phyloP scores from a whole-genome alignment of 2,329 filamentous ascomycete genomes.

The Sporothrix pseudoabietina region DNA sequence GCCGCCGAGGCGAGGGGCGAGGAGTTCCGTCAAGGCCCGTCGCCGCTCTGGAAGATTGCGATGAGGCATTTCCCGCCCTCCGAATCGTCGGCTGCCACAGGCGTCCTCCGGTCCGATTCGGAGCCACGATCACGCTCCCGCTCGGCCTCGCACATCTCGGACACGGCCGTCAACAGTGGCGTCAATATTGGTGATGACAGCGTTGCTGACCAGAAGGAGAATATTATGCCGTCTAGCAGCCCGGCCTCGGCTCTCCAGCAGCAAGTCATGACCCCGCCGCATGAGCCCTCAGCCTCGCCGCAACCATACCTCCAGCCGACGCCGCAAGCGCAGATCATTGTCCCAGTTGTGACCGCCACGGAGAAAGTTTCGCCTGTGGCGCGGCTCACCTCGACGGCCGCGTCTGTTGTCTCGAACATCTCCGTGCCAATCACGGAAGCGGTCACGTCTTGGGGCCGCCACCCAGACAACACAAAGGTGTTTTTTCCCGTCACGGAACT shows the following conservation, averaged over 20 bases:
- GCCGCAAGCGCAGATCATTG: constrained; percentile 29
- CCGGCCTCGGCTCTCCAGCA: neutral
- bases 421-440: constrained; percentile 67
- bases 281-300: neutral
- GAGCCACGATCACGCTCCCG: constrained; percentile 23
- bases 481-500: constrained; percentile 65
- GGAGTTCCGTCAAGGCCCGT: constrained; percentile 55
- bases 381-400: constrained; percentile 64
- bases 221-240: constrained; percentile 23
- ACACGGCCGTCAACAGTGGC: constrained; percentile 10
- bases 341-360: constrained; percentile 27
- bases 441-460: constrained; percentile 77
- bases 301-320: neutral
- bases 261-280: constrained; percentile 9
- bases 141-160: constrained; percentile 28
- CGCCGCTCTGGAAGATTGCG: constrained; percentile 58
- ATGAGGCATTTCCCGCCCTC: constrained; percentile 60
- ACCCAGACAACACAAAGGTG: constrained; percentile 65
- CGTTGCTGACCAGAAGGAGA: constrained; percentile 30
- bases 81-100: neutral
- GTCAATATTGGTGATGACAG: constrained; percentile 25
- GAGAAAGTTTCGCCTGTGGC: neutral
- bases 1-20: constrained; percentile 56
- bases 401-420: constrained; percentile 66
- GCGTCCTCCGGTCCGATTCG: constrained; percentile 4